Base-by-base conservation (phyloP, 306 rosid genomes). In the Corylus heterophylla region DNA sequence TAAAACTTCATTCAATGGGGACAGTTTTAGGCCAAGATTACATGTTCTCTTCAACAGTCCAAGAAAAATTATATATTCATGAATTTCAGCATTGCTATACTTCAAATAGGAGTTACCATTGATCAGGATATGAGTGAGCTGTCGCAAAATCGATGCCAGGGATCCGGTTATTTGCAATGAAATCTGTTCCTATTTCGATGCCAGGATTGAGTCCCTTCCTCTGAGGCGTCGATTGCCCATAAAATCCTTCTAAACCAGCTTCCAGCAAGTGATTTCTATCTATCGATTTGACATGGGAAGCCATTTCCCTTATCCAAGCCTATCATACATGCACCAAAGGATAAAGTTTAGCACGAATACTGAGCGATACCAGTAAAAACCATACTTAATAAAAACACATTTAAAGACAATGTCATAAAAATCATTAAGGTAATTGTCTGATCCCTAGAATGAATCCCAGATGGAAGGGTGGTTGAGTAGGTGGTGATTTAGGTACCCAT, bases 301-400 rank as follows among this genome's bases (percentile, higher is more conserved):
- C 97, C 97, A 94, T 92, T 89, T 92, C 98, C 83, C 71, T 82
- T 77, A 94, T 94, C 97, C 98, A 94, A n/a, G 83, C 97, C 95
- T 91, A 73, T 75, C 56, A 77, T 35, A n/a, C 47, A 64, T 81
- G 48, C 49, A 51, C 61, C 67, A 51, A 62, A 47, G 27, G 63
- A 52, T 31, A 52, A 29, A 39, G 51, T 4, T 69, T 71, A 45
- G 37, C 75, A 18, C 14, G 18, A 80, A 54, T 0, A 17, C 4
- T 20, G 42, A 14, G 17, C 45, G 11, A 68, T 4, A 45, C 55
- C 50, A 49, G 59, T 2, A 44, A 61, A 82, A 80, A 80, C 49
- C 69, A 69, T 77, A 70, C 8, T 82, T 81, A 55, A 73, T 3
- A 8, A 10, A 39, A 7, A 67, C n/a, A 8, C 8, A 8, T 14